Evolutionary conservation across 2,329 filamentous ascomycete species (phyloP).

Genomic region (Sclerotinia subarctica): DNA sequence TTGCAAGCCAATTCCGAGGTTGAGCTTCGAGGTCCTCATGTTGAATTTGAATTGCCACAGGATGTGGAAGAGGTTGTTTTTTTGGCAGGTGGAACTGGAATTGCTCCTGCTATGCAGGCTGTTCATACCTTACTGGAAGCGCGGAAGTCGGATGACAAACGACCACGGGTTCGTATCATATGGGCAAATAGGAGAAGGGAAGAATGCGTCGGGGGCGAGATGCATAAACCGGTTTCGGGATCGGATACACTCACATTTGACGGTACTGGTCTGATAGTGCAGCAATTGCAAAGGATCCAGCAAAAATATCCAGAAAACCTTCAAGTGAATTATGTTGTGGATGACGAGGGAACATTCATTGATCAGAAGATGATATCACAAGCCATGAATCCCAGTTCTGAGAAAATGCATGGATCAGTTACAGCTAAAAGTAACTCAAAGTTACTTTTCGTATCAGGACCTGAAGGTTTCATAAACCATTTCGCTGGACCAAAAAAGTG

Average conservation of each 20-base stretch:
- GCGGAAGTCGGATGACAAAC: constrained; percentile 34
- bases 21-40: constrained; percentile 74
- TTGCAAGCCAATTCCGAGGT: constrained; percentile 61
- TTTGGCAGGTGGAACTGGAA: constrained; percentile 78
- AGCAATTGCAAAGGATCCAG: constrained; percentile 63
- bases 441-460: constrained; percentile 50
- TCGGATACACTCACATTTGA: not conserved
- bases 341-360: constrained; percentile 72
- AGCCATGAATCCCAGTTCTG: constrained; percentile 27
- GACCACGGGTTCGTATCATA: constrained; percentile 63
- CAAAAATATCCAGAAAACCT: constrained; percentile 53
- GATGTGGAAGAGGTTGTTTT: constrained; percentile 64
- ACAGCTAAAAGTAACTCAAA: not conserved
- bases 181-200: constrained; percentile 74
- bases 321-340: constrained; percentile 72
- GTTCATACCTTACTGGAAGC: constrained; percentile 58
- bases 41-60: constrained; percentile 61
- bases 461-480: constrained; percentile 16
- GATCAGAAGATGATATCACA: constrained; percentile 48
- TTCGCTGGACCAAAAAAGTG: constrained; percentile 16
- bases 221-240: constrained; percentile 39
- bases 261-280: constrained; percentile 51
- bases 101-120: constrained; percentile 84
- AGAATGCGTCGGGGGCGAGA: constrained; percentile 62
- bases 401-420: no score